These are phyloP conservation scores for Neodidymelliopsis sp. DNA, from an alignment of 2,329 filamentous ascomycete genomes.

Conservation along the genomic window DNA sequence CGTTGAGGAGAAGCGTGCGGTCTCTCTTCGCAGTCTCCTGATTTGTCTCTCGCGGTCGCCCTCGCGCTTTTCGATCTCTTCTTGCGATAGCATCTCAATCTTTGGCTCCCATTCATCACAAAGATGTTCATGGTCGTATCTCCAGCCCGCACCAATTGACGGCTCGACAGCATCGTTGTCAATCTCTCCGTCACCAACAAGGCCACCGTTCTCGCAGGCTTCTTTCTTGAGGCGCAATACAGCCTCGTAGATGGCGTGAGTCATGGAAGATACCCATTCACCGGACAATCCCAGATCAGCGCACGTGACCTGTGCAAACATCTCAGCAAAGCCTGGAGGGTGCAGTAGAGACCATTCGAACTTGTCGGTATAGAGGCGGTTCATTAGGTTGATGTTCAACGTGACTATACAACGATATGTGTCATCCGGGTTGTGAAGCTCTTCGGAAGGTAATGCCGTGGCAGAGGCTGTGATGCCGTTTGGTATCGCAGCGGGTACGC, in stretches of 20 bases:
- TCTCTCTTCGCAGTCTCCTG: conserved; percentile 84
- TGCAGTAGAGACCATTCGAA: conserved; percentile 98
- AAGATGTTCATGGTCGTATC: conserved; percentile 91
- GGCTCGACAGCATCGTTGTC: conserved; percentile 85
- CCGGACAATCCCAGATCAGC: conserved; percentile 87
- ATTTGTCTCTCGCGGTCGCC: conserved; percentile 93
- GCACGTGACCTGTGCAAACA: conserved; percentile 91
- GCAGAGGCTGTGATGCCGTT: conserved; percentile 74
- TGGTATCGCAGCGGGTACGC: conserved; percentile 56
- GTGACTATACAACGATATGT: conserved; percentile 93
- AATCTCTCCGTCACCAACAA: conserved; percentile 78
- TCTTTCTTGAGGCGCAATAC: conserved; percentile 94
- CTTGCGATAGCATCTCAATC: conserved; percentile 75
- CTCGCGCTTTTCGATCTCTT: conserved; percentile 97
- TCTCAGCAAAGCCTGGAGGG: conserved; percentile 88
- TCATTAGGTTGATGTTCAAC: conserved; percentile 89
- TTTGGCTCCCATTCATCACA: conserved; percentile 64
- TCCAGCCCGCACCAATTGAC: conserved; percentile 86
- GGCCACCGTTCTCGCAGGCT: conserved; percentile 87
- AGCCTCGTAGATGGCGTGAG: conserved; percentile 96
- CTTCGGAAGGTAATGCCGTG: conserved; percentile 68
- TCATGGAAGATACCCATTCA: conserved; percentile 94
- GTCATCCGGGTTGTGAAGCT: conserved; percentile 87
- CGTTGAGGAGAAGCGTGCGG: conserved; percentile 88
- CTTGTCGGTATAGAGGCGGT: conserved; percentile 92